phyloP scores from a whole-genome alignment of 164 flowering plant species.

The Brasenia schreberi region DNA sequence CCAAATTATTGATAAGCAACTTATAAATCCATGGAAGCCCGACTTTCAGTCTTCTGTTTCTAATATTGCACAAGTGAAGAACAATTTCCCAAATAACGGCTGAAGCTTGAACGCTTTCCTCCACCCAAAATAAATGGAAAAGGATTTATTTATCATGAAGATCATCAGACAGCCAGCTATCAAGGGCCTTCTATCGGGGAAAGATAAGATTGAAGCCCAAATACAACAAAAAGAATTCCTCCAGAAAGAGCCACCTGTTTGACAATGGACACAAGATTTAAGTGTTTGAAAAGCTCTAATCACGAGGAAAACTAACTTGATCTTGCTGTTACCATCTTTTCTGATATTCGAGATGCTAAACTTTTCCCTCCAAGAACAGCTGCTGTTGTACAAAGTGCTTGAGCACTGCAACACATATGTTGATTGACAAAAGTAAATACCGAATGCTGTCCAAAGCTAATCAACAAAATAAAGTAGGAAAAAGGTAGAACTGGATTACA shows the following conservation, averaged over 20 bases:
- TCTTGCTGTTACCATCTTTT: slow-evolving; percentile 45
- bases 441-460: background rate
- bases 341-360: slow-evolving; percentile 90
- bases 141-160: background rate
- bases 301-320: background rate
- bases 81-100: too few relatives aligned
- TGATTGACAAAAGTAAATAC: background rate
- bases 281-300: too few relatives aligned
- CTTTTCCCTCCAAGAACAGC: slow-evolving; percentile 97
- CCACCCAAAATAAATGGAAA: too few relatives aligned
- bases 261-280: background rate
- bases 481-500: slow-evolving; percentile 28
- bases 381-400: slow-evolving; percentile 86
- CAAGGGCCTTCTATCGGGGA: slow-evolving; percentile 29
- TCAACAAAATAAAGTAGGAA: background rate
- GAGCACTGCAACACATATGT: slow-evolving; percentile 45
- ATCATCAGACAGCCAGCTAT: slow-evolving; percentile 3
- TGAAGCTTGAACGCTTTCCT: too few relatives aligned
- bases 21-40: too few relatives aligned
- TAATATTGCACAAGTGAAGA: too few relatives aligned
- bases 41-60: too few relatives aligned
- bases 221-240: slow-evolving; percentile 81
- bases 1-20: too few relatives aligned
- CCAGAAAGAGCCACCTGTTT: slow-evolving; percentile 81
- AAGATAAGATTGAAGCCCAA: slow-evolving; percentile 83